Base-by-base conservation (phyloP, 345 rosid species). In the Lepidium sativum region DNA sequence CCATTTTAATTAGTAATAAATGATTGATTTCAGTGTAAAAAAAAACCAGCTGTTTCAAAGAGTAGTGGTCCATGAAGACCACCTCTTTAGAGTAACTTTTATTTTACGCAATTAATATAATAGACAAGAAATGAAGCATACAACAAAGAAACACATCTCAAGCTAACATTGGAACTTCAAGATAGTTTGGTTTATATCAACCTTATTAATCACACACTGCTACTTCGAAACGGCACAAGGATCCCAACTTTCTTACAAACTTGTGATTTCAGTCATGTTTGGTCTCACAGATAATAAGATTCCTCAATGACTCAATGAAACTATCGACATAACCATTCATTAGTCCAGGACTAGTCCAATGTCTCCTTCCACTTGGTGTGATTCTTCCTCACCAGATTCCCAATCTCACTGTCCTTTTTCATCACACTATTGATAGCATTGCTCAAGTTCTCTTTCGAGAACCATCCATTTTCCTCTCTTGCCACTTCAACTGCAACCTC, bases 401-500 rank as follows among this genome's bases (percentile, higher is more conserved):
- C 75, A 0, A 61, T 12, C 40, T 74, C 67, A 31, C 54, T 48
- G 49, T 74, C 73, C 40, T 4, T 56, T 8, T 60, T 23, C 73
- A 56, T 66, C 63, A 65, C 73, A 9, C 44, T 33, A 23, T 54
- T 61, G 53, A 78, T 55, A 9, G 78, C 81, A 44, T 74, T n/a
- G 5, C 60, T 2, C 50, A 78, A 54, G 3, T 37, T 35, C 51
- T 72, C 78, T 42, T 73, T 77, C 0, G 66, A 37, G 42, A 69
- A 42, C 77, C 63, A 49, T 12, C 68, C 60, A n/a, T 59, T 33
- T 20, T 47, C 65, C n/a, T 34, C 75, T 47, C 78, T 76, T 62
- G 47, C 67, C 20, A 67, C 80, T 67, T 81, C 78, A 13, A 78
- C 77, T 0, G 68, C 65, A 6, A 74, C 66, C 60, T 69, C 57